Conservation (phyloP, 2,329 filamentous ascomycete genomes). For the Neofusicoccum umdonicola region DNA sequence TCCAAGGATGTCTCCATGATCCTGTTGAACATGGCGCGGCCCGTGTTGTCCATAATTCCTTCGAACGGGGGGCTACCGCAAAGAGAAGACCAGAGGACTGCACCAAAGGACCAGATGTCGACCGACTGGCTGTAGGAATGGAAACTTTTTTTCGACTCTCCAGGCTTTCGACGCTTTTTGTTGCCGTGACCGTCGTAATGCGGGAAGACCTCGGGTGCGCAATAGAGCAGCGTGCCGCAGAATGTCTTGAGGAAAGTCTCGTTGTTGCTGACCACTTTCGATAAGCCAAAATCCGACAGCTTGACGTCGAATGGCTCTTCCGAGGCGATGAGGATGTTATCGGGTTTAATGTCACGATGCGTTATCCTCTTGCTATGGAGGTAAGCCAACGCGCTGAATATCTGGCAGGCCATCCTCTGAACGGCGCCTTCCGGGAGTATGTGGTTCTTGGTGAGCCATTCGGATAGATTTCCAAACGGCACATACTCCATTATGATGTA, state of each 20-base stretch:
- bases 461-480: slow-evolving; percentile 76
- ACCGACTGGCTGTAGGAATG: slow-evolving; percentile 83
- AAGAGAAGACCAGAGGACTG: slow-evolving; percentile 85
- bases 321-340: slow-evolving; percentile 86
- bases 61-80: slow-evolving; percentile 77
- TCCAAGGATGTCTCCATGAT: slow-evolving; percentile 81
- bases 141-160: slow-evolving; percentile 33
- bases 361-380: slow-evolving; percentile 87
- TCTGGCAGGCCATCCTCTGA: slow-evolving; percentile 70
- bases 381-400: slow-evolving; percentile 80
- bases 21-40: slow-evolving; percentile 75
- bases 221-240: slow-evolving; percentile 92
- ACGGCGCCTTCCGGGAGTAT: slow-evolving; percentile 66
- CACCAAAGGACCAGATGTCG: slow-evolving; percentile 94
- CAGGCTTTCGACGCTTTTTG: slow-evolving; percentile 59
- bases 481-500: slow-evolving; percentile 99
- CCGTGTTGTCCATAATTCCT: slow-evolving; percentile 70
- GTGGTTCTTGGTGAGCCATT: slow-evolving; percentile 62
- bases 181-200: slow-evolving; percentile 67
- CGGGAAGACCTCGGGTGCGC: slow-evolving; percentile 93
- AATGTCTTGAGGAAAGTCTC: slow-evolving; percentile 95
- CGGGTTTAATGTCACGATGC: slow-evolving; percentile 97
- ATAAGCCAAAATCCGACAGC: slow-evolving; percentile 92
- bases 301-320: slow-evolving; percentile 77
- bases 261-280: slow-evolving; percentile 86